Percentiles rank a stretch among this genome's conserved stretches.
These are phyloP conservation scores for Leccinum boreale DNA, from an alignment of 768 basidiomycete genomes.

Conservation along the genomic window DNA sequence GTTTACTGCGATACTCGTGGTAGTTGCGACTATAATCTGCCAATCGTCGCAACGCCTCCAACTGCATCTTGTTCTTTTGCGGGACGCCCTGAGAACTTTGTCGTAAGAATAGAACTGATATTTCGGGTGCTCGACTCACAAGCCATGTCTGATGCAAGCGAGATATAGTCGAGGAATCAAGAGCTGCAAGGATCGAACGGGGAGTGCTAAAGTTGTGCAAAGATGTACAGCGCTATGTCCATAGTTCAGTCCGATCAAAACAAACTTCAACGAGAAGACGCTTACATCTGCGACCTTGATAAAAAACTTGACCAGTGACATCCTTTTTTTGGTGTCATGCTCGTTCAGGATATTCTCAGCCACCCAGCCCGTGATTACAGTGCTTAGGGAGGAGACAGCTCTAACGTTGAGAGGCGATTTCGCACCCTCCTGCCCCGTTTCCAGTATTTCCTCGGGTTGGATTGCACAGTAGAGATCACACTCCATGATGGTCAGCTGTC, in stretches of 20 bases:
- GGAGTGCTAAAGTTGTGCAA: constrained; percentile 91
- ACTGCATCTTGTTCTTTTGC: constrained; percentile 76
- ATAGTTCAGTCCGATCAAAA: constrained; percentile 7
- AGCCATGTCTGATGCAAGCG: constrained; percentile 92
- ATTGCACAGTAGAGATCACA: constrained; percentile 83
- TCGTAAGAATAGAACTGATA: neutral
- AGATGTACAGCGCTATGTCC: constrained; percentile 69
- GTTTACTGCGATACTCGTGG: constrained; percentile 82
- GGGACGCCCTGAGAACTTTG: constrained; percentile 61
- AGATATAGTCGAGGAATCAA: constrained; percentile 94
- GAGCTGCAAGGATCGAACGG: constrained; percentile 87
- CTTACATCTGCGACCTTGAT: constrained; percentile 91
- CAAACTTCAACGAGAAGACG: constrained; percentile 9
- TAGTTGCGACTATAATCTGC: constrained; percentile 92
- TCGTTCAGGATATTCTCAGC: constrained; percentile 93
- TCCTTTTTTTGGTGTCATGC: constrained; percentile 82
- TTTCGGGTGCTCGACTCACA: constrained; percentile 45
- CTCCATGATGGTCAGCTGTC: constrained; percentile 95
- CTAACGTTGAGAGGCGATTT: constrained; percentile 68
- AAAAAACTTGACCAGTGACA: constrained; percentile 79
- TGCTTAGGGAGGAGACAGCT: constrained; percentile 85
- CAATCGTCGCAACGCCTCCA: constrained; percentile 78
- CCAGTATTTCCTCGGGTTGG: constrained; percentile 83
- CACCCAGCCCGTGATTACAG: constrained; percentile 93
- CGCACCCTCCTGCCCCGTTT: constrained; percentile 71